phyloP scores from a whole-genome alignment of 345 rosid genomes.

The Mercurialis annua region DNA sequence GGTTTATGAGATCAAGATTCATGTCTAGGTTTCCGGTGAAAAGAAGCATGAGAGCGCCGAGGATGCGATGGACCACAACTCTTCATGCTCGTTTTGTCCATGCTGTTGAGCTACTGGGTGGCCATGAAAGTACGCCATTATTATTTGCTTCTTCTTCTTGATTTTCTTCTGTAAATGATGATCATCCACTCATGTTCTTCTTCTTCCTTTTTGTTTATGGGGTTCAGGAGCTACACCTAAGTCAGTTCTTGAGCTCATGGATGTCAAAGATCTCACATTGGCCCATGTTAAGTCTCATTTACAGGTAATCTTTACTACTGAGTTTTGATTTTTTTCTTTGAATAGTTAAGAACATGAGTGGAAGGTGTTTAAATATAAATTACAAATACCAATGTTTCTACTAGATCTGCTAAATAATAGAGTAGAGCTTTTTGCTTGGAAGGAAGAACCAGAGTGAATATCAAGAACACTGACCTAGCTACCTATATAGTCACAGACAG shows the following conservation, averaged over 20 bases:
- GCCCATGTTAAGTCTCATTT: slow-evolving; percentile 98
- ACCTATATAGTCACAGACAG: slow-evolving; percentile 26
- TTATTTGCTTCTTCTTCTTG: no score
- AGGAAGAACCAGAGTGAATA: slow-evolving; percentile 55
- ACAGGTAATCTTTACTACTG: slow-evolving; percentile 54
- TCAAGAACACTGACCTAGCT: slow-evolving; percentile 31
- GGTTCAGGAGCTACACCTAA: slow-evolving; percentile 89
- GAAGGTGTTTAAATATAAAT: slow-evolving; percentile 20
- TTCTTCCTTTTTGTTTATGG: slow-evolving; percentile 9
- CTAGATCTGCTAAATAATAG: slow-evolving; percentile 64
- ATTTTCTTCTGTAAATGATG: slow-evolving; percentile 12
- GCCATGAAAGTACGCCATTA: slow-evolving; percentile 81
- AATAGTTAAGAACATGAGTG: neutral
- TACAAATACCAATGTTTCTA: slow-evolving; percentile 55
- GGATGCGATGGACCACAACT: slow-evolving; percentile 98
- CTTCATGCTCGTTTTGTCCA: slow-evolving; percentile 98
- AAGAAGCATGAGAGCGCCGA: slow-evolving; percentile 60
- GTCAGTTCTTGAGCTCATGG: slow-evolving; percentile 98
- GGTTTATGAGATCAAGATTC: slow-evolving; percentile 62
- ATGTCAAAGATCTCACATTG: slow-evolving; percentile 98
- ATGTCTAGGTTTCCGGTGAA: slow-evolving; percentile 61
- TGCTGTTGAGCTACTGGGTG: slow-evolving; percentile 97
- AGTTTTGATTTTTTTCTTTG: neutral
- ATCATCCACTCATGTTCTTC: neutral
- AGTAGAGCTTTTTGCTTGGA: slow-evolving; percentile 72